Base-by-base conservation (phyloP, 2,329 filamentous ascomycete genomes). In the Neonectria magnoliae region DNA sequence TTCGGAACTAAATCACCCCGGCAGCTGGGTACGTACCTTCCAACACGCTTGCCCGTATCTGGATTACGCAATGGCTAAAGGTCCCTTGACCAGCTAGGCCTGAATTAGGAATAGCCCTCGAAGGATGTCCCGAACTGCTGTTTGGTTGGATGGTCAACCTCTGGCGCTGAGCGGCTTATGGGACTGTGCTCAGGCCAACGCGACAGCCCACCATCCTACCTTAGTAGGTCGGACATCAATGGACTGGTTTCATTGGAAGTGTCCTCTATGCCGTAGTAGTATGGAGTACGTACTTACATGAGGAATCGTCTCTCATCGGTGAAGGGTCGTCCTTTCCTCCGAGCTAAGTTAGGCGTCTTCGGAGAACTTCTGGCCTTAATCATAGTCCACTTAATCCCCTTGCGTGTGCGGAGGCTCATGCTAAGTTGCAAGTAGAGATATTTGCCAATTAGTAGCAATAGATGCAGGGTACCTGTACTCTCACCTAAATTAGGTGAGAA, bases 61-160 rank as follows among this genome's bases (percentile, higher is more conserved):
- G 55, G 64, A 16, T 55, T 71, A 64, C 62, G 69, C 66, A 69
- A 68, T 63, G 69, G 70, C 63, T 67, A 64, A 62, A 69, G 71
- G 70, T 67, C 68, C 59, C 60, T 64, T 64, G 63, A 62, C 52
- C 52, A 36, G 42, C 66, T 58, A 59, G 42, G 16, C 14, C 59
- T 60, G 51, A 61, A 67, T 67, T 42, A 13, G 62, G 68, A 7
- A 65, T 73, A 62, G 69, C 64, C 36, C 31, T 38, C 29, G 38
- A 27, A 54, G 64, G 57, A 66, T 61, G 57, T 60, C 58, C 52
- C 42, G 54, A 69, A 58, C 54, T 38, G 51, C 53, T 44, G 48
- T 60, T 57, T 73, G 71, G 71, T 73, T 73, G 71, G 71, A 66
- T 73, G 60, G 71, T 51, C 71, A 73, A 73, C 71, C 45, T 48